Evolutionary conservation across 306 rosid genomes (phyloP).

Genomic region (Lagenaria siceraria): DNA sequence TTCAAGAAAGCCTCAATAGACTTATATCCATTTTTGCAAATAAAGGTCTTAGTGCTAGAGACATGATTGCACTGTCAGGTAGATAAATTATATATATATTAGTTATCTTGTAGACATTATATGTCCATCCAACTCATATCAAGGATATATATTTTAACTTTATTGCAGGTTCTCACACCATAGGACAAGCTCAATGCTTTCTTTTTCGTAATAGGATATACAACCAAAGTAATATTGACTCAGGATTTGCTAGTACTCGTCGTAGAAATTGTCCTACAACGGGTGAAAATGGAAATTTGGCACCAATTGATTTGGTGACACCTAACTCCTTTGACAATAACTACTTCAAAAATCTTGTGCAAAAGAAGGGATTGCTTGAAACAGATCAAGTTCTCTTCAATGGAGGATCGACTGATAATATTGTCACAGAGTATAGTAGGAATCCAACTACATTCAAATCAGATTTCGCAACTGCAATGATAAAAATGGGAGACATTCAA

Average conservation of each 20-base stretch:
- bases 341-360: conserved; percentile 39
- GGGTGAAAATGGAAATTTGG: conserved; percentile 32
- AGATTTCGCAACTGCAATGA: conserved; percentile 34
- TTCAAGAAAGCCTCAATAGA: neutral
- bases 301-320: conserved; percentile 44
- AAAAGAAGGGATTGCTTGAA: conserved; percentile 43
- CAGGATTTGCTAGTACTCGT: conserved; percentile 21
- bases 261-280: conserved; percentile 26
- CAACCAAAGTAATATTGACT: conserved; percentile 9
- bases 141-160: neutral
- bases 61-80: conserved; percentile 6
- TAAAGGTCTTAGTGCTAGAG: conserved; percentile 1
- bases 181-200: conserved; percentile 13
- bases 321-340: conserved; percentile 42
- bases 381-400: conserved; percentile 43
- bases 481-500: conserved; percentile 43
- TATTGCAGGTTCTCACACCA: conserved; percentile 10
- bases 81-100: no score
- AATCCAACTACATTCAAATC: conserved; percentile 19
- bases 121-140: neutral
- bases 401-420: conserved; percentile 38
- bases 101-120: no score
- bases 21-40: neutral
- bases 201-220: conserved; percentile 7
- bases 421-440: conserved; percentile 28